Evolutionary conservation across 2,329 filamentous ascomycete species (phyloP).

Genomic region (Diplodia sapinea): DNA sequence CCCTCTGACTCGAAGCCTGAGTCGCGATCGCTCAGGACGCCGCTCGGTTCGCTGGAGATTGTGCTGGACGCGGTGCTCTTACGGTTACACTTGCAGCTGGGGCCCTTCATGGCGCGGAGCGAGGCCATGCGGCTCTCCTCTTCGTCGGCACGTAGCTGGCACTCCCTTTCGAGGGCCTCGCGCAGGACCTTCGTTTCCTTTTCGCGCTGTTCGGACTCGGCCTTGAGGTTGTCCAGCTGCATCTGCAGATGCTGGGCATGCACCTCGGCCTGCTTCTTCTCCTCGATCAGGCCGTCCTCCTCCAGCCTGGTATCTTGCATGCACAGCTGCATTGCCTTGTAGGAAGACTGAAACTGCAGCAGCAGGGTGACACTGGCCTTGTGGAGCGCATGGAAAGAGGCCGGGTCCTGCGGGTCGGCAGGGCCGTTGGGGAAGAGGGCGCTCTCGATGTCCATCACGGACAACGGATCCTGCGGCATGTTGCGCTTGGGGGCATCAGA

Average conservation of each 20-base stretch:
- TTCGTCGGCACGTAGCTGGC: constrained; percentile 44
- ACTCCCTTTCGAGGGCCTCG: constrained; percentile 46
- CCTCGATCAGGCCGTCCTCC: constrained; percentile 64
- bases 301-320: constrained; percentile 60
- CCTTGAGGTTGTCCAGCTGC: constrained; percentile 66
- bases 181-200: constrained; percentile 54
- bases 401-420: constrained; percentile 56
- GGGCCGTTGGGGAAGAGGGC: constrained; percentile 61
- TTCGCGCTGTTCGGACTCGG: constrained; percentile 59
- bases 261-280: constrained; percentile 65
- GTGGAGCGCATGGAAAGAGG: constrained; percentile 63
- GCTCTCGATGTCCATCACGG: constrained; percentile 60
- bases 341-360: constrained; percentile 61
- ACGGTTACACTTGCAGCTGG: constrained; percentile 22
- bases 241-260: constrained; percentile 63
- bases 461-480: constrained; percentile 57
- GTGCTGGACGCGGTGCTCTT: constrained; percentile 42
- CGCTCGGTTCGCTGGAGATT: constrained; percentile 34
- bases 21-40: constrained; percentile 46
- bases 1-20: constrained; percentile 66
- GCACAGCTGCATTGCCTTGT: constrained; percentile 51
- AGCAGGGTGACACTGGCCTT: constrained; percentile 63
- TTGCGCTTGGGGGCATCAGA: constrained; percentile 37
- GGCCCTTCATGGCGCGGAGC: constrained; percentile 37
- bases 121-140: constrained; percentile 35